phyloP scores from a whole-genome alignment of 495 filamentous ascomycete species.

The Parathielavia appendiculata region DNA sequence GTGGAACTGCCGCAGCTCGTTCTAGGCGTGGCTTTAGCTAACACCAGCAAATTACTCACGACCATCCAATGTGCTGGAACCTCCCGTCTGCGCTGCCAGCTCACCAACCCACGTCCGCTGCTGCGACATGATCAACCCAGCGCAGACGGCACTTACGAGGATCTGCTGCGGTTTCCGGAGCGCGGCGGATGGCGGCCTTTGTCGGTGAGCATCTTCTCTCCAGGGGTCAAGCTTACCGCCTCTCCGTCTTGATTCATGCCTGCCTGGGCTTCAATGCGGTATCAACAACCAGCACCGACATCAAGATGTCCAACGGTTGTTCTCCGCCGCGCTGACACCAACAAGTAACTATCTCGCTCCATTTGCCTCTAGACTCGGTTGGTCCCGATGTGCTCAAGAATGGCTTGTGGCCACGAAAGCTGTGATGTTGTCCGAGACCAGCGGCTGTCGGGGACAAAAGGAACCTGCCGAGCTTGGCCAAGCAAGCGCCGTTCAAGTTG shows the following conservation, averaged over 20 bases:
- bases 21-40: conserved; percentile 4
- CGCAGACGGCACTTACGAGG: background rate
- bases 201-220: background rate
- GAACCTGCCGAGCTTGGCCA: too few species aligned
- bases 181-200: background rate
- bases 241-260: background rate
- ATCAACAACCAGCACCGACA: too few species aligned
- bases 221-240: background rate
- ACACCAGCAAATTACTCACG: background rate
- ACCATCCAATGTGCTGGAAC: background rate
- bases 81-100: background rate
- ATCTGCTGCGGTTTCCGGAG: conserved; percentile 1
- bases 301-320: too few species aligned
- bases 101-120: background rate
- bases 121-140: background rate
- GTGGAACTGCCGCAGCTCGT: too few species aligned
- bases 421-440: too few species aligned
- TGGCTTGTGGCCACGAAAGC: too few species aligned
- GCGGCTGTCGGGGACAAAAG: too few species aligned
- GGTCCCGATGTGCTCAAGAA: too few species aligned
- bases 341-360: background rate
- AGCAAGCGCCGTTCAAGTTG: too few species aligned
- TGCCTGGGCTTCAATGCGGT: too few species aligned
- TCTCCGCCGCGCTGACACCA: background rate
- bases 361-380: background rate